Evolutionary conservation across 306 rosid genomes (phyloP), one percentile per base, ranked within the genome.

Genomic region (Dryas octopetala): DNA sequence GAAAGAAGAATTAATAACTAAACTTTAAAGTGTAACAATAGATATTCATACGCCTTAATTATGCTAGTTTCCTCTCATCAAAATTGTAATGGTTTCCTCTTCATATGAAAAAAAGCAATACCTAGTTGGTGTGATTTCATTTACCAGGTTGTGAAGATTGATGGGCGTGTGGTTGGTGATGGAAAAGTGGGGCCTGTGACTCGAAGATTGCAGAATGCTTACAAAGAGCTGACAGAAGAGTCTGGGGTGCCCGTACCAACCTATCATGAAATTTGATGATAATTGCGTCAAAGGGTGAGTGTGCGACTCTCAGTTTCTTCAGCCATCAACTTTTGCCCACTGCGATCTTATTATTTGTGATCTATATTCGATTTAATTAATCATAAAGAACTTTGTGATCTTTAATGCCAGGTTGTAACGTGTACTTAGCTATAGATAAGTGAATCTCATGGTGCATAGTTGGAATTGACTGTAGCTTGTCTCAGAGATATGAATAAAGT

Each of bases 81-180:
- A 67, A 10, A 11, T 16, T 58, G 46, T 15, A 73, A 73, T 50
- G 23, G 19, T 14, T 40, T 68, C 55, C 4, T 63, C 68, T 58
- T 38, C 14, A 3, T 6, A 46, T n/a, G 49, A 71, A 23, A 23
- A 23, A 23, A 23, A 61, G 6, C 45, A 48, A 66, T 60, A 59
- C 32, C 17, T 44, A 80, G 51, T 3, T 52, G 47, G 9, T 71
- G 70, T 44, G 74, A 62, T 75, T 74, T 64, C 60, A 11, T 54
- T n/a, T 17, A 62, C n/a, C 84, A 91, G 99, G 97, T 89, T 17
- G 91, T 90, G 66, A 89, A 90, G 87, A 91, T 95, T 55, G 98
- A 95, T 79, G 97, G 98, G 4, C 98, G 95, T 53, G 76, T 68
- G 51, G 85, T 92, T 75, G 97, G 97, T 47, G 62, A 83, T 16